Conservation (phyloP, 2,329 filamentous ascomycete species). For the Pyrenochaeta sp. region DNA sequence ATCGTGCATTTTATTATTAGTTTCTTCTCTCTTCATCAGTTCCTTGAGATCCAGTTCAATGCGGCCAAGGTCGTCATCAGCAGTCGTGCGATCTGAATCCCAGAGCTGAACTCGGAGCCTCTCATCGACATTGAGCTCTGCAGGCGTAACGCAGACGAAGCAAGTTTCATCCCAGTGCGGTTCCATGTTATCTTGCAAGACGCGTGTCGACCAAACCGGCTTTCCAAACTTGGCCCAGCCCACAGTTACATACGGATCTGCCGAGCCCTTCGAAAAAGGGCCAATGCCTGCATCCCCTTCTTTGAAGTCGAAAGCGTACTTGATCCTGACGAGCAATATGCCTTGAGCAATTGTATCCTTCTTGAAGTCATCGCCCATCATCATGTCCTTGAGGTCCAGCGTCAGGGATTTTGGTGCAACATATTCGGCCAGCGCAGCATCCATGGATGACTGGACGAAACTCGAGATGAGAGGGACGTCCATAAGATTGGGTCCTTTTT, state of each 20-base stretch:
- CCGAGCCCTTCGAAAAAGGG: constrained; percentile 66
- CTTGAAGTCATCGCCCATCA: constrained; percentile 80
- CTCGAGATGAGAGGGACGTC: constrained; percentile 77
- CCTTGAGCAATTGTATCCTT: constrained; percentile 74
- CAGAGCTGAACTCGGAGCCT: constrained; percentile 74
- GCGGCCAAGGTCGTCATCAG: constrained; percentile 77
- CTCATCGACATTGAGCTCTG: constrained; percentile 77
- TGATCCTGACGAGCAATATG: constrained; percentile 71
- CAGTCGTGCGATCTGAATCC: constrained; percentile 77
- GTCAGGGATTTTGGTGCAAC: constrained; percentile 80
- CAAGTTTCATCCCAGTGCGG: constrained; percentile 76
- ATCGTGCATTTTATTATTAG: constrained; percentile 69
- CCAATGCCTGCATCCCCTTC: constrained; percentile 72
- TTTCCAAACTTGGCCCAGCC: constrained; percentile 83
- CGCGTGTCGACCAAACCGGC: constrained; percentile 70
- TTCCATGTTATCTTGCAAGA: constrained; percentile 71
- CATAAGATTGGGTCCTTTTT: constrained; percentile 76
- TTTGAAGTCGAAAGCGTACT: constrained; percentile 74
- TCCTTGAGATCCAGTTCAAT: constrained; percentile 74
- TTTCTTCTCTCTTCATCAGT: constrained; percentile 67
- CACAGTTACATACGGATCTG: constrained; percentile 76
- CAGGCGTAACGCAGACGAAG: constrained; percentile 72
- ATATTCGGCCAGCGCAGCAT: constrained; percentile 77
- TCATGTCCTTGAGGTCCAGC: constrained; percentile 78
- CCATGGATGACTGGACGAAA: constrained; percentile 77